Conservation (phyloP, 805 yeast genomes). For the Yarrowia sp. region DNA sequence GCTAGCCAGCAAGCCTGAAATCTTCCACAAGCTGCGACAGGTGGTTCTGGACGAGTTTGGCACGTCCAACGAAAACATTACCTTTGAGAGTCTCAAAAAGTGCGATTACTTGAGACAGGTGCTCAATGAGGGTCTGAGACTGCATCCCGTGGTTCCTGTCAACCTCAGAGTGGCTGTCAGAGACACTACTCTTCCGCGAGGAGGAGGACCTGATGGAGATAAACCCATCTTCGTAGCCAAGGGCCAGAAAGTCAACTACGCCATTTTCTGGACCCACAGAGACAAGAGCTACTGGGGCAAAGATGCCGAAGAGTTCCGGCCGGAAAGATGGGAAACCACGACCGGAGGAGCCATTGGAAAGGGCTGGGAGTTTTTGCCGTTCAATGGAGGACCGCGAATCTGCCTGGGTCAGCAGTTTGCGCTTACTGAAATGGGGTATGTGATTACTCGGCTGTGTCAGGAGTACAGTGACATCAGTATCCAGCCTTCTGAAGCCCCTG, state of each 20-base stretch:
- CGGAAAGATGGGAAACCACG: slow-evolving; percentile 47
- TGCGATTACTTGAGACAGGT: slow-evolving; percentile 48
- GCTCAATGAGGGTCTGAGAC: slow-evolving; percentile 47
- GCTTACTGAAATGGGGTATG: slow-evolving; percentile 50
- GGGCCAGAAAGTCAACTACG: slow-evolving; percentile 44
- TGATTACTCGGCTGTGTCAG: slow-evolving; percentile 41
- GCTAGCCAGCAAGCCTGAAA: slow-evolving; percentile 42
- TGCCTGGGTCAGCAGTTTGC: slow-evolving; percentile 58
- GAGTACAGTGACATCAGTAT: background rate
- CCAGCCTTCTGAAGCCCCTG: no score
- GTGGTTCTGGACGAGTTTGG: slow-evolving; percentile 42
- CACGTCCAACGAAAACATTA: slow-evolving; percentile 31
- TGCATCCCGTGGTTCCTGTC: slow-evolving; percentile 52
- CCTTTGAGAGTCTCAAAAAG: slow-evolving; percentile 49
- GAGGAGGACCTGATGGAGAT: slow-evolving; percentile 46
- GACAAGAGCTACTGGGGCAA: slow-evolving; percentile 42
- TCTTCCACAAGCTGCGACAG: slow-evolving; percentile 39
- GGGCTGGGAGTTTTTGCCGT: slow-evolving; percentile 49
- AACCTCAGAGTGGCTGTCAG: slow-evolving; percentile 47
- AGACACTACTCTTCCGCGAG: slow-evolving; percentile 49
- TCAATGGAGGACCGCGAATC: slow-evolving; percentile 56
- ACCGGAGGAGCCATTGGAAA: slow-evolving; percentile 27
- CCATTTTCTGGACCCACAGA: slow-evolving; percentile 46
- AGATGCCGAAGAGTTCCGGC: slow-evolving; percentile 45
- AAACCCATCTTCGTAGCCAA: slow-evolving; percentile 44